These are phyloP conservation scores for Mycena crocata DNA, from an alignment of 768 basidiomycete genomes.

Conservation along the genomic window DNA sequence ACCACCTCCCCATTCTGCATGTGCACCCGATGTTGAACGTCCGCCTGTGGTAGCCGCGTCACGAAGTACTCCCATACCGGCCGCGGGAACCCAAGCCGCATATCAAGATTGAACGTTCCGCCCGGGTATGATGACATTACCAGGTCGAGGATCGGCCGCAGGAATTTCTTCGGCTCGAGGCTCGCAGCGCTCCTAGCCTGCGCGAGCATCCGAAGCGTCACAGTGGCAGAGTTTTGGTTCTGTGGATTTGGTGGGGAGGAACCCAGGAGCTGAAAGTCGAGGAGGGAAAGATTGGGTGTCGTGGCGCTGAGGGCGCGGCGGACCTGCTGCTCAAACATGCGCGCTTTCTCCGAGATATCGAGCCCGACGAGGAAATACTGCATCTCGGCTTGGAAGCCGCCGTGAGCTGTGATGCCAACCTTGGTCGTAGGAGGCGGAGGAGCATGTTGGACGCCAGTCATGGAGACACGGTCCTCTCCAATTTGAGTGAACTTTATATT, in stretches of 20 bases:
- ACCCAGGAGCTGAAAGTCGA: constrained; percentile 33
- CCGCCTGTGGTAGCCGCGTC: constrained; percentile 21
- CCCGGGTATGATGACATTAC: constrained; percentile 33
- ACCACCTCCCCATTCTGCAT: constrained; percentile 20
- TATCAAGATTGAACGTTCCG: constrained; percentile 29
- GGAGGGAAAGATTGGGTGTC: constrained; percentile 11
- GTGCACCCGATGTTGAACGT: constrained; percentile 28
- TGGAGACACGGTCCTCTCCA: constrained; percentile 26
- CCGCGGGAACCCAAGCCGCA: constrained; percentile 19
- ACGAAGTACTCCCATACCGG: constrained; percentile 33
- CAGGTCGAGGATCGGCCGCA: constrained; percentile 28
- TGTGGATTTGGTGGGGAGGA: constrained; percentile 12
- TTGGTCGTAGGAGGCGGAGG: constrained; percentile 34
- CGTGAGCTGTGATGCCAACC: constrained; percentile 29
- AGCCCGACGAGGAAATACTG: constrained; percentile 31
- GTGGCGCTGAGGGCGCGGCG: constrained; percentile 16
- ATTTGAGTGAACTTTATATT: constrained; percentile 28
- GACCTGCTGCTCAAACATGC: constrained; percentile 33
- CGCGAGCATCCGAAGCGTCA: constrained; percentile 27
- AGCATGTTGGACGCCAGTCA: constrained; percentile 23
- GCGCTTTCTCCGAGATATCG: constrained; percentile 28
- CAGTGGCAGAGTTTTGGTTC: constrained; percentile 23
- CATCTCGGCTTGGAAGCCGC: constrained; percentile 32
- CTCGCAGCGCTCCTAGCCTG: constrained; percentile 18
- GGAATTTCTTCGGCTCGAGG: constrained; percentile 19